Evolutionary conservation across 2,329 filamentous ascomycete genomes (phyloP), one percentile per base, ranked within the genome.

Genomic region (Claviceps paspali): DNA sequence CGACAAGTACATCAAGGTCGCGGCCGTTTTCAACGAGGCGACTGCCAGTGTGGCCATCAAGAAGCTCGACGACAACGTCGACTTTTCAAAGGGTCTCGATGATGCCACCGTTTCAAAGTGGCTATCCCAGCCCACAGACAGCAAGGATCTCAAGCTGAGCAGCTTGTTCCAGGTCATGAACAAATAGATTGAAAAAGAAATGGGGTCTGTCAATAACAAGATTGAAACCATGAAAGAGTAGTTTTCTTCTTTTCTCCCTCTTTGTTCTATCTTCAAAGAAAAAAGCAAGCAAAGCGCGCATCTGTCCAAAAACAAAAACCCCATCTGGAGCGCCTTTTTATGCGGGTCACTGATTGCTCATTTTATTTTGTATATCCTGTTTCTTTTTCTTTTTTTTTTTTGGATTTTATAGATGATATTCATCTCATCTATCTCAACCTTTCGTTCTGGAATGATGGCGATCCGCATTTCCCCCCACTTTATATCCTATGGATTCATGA

Each of bases 1-100:
- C 18, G 59, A 64, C 33, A 55, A 55, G 27, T 67, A 63, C 43
- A 68, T 82, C 52, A 83, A 76, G 57, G 67, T 75, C 40, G 79
- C 76, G 34, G 65, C 77, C 29, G 61, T 82, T 38, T 73, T 82
- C 49, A 62, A 69, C 46, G 60, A 65, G 35, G 55, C 57, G 36
- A 66, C 61, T 35, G 60, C 62, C 21, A 60, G 60, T 19, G 67
- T 76, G 36, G 64, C 68, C 44, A 70, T 82, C 53, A 72, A 73
- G 59, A 49, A 66, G 30, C 54, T 76, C 14, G 52, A 61, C 36
- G 52, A 60, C 38, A 40, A 49, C 43, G 57, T 57, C 26, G 55
- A 61, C 43, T 68, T 68, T 46, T 37, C 51, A 29, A 47, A 55
- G 26, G 55, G 53, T 30, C 47, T 70, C 11, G 56, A 55, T 35